A percentile compares a stretch with the other conserved stretches of the same genome.
Conservation (phyloP, 2,329 filamentous ascomycete genomes). For the Cladophialophora exuberans region DNA sequence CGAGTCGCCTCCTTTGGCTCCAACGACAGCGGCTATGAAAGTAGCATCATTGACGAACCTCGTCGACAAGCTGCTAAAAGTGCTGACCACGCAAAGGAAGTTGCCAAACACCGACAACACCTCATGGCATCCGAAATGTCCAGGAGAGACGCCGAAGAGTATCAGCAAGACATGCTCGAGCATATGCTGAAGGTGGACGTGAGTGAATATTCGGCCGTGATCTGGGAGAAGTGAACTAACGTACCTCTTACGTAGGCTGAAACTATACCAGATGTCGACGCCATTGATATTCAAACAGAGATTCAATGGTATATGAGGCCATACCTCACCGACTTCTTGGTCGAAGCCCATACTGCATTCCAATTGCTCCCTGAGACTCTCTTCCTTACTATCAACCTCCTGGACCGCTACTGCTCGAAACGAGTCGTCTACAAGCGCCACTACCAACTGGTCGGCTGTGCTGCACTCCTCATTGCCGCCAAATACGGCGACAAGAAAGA, state of each 20-base stretch:
- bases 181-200: slow-evolving; percentile 96
- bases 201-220: slow-evolving; percentile 34
- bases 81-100: slow-evolving; percentile 75
- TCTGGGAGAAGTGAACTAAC: slow-evolving; percentile 27
- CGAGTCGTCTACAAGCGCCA: slow-evolving; percentile 98
- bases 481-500: slow-evolving; percentile 99
- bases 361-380: slow-evolving; percentile 91
- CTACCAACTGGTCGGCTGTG: slow-evolving; percentile 96
- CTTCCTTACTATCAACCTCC: slow-evolving; percentile 92
- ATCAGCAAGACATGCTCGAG: slow-evolving; percentile 89
- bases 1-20: slow-evolving; percentile 49
- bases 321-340: slow-evolving; percentile 95
- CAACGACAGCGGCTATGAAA: slow-evolving; percentile 67
- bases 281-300: slow-evolving; percentile 98
- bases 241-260: slow-evolving; percentile 63
- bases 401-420: slow-evolving; percentile 97
- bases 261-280: slow-evolving; percentile 92
- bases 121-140: slow-evolving; percentile 89
- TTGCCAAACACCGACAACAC: slow-evolving; percentile 82
- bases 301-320: slow-evolving; percentile 99
- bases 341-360: slow-evolving; percentile 96
- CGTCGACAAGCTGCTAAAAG: slow-evolving; percentile 56
- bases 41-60: slow-evolving; percentile 66
- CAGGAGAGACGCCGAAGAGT: slow-evolving; percentile 81
- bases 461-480: slow-evolving; percentile 91